These are phyloP conservation scores for Euphorbia schlechtendalii DNA, from an alignment of 441 rosid genomes.

Conservation along the genomic window DNA sequence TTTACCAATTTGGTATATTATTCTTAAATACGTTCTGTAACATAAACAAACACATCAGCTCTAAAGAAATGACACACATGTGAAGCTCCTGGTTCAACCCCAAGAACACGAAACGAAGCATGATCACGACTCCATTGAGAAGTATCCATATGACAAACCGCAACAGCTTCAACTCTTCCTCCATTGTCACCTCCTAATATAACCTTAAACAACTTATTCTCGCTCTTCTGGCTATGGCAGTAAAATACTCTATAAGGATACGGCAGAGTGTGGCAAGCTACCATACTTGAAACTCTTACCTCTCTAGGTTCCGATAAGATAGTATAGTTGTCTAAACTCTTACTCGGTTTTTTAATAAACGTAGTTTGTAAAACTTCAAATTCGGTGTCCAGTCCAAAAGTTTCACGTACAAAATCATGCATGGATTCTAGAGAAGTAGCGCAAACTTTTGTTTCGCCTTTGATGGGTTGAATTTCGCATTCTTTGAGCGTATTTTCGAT, in stretches of 20 bases:
- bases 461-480: conserved; percentile 30
- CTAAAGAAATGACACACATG: conserved; percentile 70
- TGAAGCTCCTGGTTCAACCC: conserved; percentile 37
- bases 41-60: conserved; percentile 46
- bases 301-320: conserved; percentile 28
- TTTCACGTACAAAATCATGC: conserved; percentile 20
- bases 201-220: conserved; percentile 35
- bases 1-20: too few species aligned
- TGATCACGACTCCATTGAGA: conserved; percentile 54
- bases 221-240: conserved; percentile 54
- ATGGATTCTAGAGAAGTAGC: conserved; percentile 38
- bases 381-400: conserved; percentile 17
- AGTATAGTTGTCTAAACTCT: conserved; percentile 29
- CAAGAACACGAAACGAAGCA: conserved; percentile 47
- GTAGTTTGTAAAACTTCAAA: conserved; percentile 20
- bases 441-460: conserved; percentile 35
- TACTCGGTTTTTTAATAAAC: conserved; percentile 10
- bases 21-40: too few species aligned
- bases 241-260: conserved; percentile 61
- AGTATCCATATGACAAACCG: conserved; percentile 71
- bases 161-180: conserved; percentile 40
- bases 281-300: conserved; percentile 28
- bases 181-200: conserved; percentile 40
- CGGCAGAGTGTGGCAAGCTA: conserved; percentile 63
- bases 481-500: conserved; percentile 27